These are phyloP conservation scores for Colletotrichum navitas DNA, from an alignment of 2,329 filamentous ascomycete species.

Conservation along the genomic window DNA sequence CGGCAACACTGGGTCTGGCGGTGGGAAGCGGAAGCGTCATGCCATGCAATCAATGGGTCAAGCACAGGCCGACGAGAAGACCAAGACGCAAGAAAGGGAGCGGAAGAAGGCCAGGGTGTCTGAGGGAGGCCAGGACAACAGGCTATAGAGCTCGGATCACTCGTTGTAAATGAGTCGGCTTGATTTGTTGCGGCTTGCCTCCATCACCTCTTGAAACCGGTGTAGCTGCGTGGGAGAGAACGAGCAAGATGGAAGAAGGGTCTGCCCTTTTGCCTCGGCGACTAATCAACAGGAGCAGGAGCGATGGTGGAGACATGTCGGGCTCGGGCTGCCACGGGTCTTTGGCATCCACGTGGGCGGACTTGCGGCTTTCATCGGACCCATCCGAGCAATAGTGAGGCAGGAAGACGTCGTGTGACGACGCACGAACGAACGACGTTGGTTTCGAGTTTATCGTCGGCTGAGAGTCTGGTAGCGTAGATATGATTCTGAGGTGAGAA, in stretches of 20 bases:
- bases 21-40: slow-evolving; percentile 26
- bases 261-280: not conserved
- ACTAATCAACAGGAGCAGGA: not conserved
- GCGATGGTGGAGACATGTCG: not conserved
- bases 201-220: too few relatives aligned
- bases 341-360: slow-evolving; percentile 29
- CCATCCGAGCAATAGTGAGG: not conserved
- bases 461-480: slow-evolving; percentile 8
- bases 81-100: slow-evolving; percentile 11
- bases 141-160: not conserved
- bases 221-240: not conserved
- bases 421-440: slow-evolving; percentile 6
- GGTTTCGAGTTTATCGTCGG: slow-evolving; percentile 11
- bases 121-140: slow-evolving; percentile 44
- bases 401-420: slow-evolving; percentile 7
- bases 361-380: slow-evolving; percentile 29
- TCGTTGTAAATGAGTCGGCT: not conserved
- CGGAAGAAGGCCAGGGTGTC: slow-evolving; percentile 49
- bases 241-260: too few relatives aligned
- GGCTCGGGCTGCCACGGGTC: slow-evolving; percentile 13
- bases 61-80: slow-evolving; percentile 5
- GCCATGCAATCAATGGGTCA: not conserved
- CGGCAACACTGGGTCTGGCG: not conserved
- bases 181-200: too few relatives aligned
- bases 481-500: not conserved